Percentiles rank a stretch among this genome's conserved stretches.
Evolutionary conservation across 257 asterid genomes (phyloP).

Genomic region (Solanum bulbocastanum): DNA sequence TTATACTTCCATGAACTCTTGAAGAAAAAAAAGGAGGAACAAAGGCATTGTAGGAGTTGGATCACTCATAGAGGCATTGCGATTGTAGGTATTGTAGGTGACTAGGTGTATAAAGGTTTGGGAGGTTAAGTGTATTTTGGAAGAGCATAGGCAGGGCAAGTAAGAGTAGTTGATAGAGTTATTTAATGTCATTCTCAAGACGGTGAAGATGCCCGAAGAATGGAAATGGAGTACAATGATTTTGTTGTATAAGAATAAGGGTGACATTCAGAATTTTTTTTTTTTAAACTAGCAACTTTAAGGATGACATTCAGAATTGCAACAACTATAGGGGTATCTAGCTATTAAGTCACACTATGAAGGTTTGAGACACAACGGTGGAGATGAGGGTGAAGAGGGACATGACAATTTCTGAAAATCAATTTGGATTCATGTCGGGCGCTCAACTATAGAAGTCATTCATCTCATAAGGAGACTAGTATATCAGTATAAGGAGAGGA

Average conservation of each 20-base stretch:
- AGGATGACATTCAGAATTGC: not conserved
- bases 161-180: not conserved
- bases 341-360: not conserved
- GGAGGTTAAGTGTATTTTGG: not conserved
- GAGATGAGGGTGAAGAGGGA: not conserved
- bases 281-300: no score
- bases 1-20: not conserved
- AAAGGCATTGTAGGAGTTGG: not conserved
- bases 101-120: not conserved
- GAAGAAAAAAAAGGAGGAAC: not conserved
- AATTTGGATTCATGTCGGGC: not conserved
- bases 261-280: not conserved
- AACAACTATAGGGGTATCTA: not conserved
- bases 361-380: not conserved
- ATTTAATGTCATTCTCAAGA: not conserved
- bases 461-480: not conserved
- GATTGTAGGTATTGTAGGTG: not conserved
- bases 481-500: not conserved
- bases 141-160: not conserved
- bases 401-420: not conserved
- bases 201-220: not conserved
- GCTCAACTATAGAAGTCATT: not conserved
- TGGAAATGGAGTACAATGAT: not conserved
- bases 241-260: not conserved
- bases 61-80: not conserved